phyloP scores from a whole-genome alignment of 1,284 basidiomycete species.

The Spongiforma sp. region DNA sequence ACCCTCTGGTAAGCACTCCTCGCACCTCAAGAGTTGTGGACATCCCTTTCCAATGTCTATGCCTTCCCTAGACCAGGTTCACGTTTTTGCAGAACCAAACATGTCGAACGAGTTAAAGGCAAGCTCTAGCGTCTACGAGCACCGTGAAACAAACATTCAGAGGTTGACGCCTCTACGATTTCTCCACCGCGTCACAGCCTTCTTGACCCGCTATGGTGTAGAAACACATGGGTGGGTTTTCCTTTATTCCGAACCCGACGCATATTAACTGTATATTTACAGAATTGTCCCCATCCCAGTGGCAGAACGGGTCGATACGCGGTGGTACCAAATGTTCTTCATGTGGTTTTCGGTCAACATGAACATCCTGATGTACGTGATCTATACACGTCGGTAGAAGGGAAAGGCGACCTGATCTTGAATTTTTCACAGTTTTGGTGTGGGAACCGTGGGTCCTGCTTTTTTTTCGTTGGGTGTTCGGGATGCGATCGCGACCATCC shows the following conservation, averaged over 20 bases:
- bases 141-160: background rate
- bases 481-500: constrained; percentile 55
- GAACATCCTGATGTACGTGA: constrained; percentile 58
- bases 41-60: too few relatives aligned
- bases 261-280: too few relatives aligned
- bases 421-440: constrained; percentile 47
- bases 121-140: background rate
- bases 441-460: constrained; percentile 63
- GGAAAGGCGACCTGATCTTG: background rate
- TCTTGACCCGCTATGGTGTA: constrained; percentile 33
- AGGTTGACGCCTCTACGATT: constrained; percentile 10
- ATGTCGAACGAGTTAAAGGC: too few relatives aligned
- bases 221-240: constrained; percentile 45
- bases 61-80: too few relatives aligned
- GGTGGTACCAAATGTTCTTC: constrained; percentile 68
- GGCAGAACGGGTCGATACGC: constrained; percentile 53
- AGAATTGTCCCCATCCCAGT: constrained; percentile 58
- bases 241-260: background rate
- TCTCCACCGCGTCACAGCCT: constrained; percentile 22
- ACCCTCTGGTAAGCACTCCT: too few relatives aligned
- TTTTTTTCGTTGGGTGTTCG: constrained; percentile 61
- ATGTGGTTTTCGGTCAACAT: constrained; percentile 70
- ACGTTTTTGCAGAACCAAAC: too few relatives aligned
- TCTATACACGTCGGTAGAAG: too few relatives aligned
- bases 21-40: too few relatives aligned